phyloP scores from a whole-genome alignment of 768 basidiomycete species.

The Boletus vinaceobasis region DNA sequence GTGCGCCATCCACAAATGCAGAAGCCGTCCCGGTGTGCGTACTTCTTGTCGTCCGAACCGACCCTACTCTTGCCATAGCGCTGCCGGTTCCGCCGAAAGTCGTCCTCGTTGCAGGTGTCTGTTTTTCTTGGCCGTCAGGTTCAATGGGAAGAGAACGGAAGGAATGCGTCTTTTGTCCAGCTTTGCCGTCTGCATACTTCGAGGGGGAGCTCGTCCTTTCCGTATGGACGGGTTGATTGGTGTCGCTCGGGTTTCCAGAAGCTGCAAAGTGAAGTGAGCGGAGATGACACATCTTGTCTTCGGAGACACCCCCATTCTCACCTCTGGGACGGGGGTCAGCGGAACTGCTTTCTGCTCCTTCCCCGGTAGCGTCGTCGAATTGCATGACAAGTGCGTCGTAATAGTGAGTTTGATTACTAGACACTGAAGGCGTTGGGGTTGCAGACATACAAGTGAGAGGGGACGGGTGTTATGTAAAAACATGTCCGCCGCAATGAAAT shows the following conservation, averaged over 20 bases:
- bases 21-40: constrained; percentile 12
- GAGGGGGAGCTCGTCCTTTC: neutral
- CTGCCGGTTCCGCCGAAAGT: neutral
- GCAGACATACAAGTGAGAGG: constrained; percentile 10
- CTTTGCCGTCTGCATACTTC: neutral
- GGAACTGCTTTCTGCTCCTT: neutral
- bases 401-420: constrained; percentile 39
- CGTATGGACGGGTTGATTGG: neutral
- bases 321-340: neutral
- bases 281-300: neutral
- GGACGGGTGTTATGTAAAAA: neutral
- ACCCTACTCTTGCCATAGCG: constrained; percentile 16
- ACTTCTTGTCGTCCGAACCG: constrained; percentile 23
- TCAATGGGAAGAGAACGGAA: constrained; percentile 25
- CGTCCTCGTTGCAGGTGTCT: neutral
- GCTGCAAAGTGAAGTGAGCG: neutral
- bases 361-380: neutral
- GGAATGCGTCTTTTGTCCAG: constrained; percentile 10
- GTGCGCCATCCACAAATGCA: constrained; percentile 54
- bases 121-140: constrained; percentile 2
- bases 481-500: neutral
- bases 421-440: constrained; percentile 11
- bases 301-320: neutral
- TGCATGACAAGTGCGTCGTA: constrained; percentile 45
- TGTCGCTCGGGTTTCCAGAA: neutral